Evolutionary conservation across 805 yeast species (phyloP).

Genomic region (Saccharomycopsis sp.): DNA sequence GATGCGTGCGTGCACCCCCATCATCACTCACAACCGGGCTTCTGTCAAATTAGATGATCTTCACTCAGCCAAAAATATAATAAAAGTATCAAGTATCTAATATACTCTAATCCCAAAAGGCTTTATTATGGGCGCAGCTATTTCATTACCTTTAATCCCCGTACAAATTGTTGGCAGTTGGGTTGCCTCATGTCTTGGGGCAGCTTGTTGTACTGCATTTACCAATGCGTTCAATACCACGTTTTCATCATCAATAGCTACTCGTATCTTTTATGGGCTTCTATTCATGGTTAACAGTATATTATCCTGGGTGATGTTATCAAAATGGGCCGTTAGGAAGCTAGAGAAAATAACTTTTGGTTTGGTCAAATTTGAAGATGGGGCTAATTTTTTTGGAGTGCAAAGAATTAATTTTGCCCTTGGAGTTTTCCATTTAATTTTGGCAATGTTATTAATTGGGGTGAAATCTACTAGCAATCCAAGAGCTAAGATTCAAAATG

Average conservation of each 20-base stretch:
- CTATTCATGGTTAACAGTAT: conserved; percentile 71
- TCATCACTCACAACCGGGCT: too few relatives aligned
- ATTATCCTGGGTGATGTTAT: conserved; percentile 86
- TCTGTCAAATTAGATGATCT: too few relatives aligned
- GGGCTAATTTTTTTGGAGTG: conserved; percentile 84
- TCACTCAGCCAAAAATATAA: too few relatives aligned
- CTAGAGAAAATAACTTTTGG: conserved; percentile 69
- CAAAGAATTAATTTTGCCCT: conserved; percentile 85
- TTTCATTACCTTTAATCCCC: conserved; percentile 64
- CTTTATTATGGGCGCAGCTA: conserved; percentile 52
- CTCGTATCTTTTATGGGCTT: conserved; percentile 81
- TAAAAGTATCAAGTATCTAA: too few relatives aligned
- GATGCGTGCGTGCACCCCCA: too few relatives aligned
- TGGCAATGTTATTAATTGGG: conserved; percentile 62
- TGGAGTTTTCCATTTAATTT: conserved; percentile 65
- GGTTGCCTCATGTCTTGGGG: conserved; percentile 73
- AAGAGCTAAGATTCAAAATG: conserved; percentile 80
- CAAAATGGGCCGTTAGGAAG: conserved; percentile 69
- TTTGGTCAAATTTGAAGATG: conserved; percentile 58
- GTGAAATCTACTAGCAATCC: conserved; percentile 74
- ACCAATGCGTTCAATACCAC: conserved; percentile 43
- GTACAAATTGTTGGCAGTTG: conserved; percentile 49
- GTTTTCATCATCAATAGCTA: conserved; percentile 68
- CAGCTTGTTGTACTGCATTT: conserved; percentile 67
- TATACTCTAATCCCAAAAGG: too few relatives aligned